phyloP scores from a whole-genome alignment of 192 early-diverging fungal species.

The Spinellus fusiger region DNA sequence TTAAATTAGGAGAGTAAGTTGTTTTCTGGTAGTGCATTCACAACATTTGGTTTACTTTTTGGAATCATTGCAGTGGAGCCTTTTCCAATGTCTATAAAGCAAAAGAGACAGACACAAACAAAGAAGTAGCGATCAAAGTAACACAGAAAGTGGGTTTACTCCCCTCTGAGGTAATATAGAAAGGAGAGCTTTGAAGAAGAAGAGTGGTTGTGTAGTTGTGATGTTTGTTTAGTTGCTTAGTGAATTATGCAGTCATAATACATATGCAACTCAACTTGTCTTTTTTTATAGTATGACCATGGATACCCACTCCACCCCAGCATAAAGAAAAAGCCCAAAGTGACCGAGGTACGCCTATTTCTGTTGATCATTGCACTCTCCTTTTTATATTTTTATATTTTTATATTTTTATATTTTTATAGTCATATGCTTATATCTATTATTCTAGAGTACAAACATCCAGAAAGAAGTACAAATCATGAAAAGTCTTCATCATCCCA shows the following conservation, averaged over 20 bases:
- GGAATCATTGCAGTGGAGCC: constrained; percentile 59
- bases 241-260: too few relatives aligned
- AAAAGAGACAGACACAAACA: constrained; percentile 48
- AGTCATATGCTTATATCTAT: not conserved
- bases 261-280: not conserved
- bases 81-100: constrained; percentile 84
- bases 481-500: constrained; percentile 66
- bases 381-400: not conserved
- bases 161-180: not conserved
- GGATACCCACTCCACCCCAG: constrained; percentile 10
- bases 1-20: constrained; percentile 68
- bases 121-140: constrained; percentile 80
- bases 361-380: not conserved
- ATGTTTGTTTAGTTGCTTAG: too few relatives aligned
- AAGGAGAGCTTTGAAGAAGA: not conserved
- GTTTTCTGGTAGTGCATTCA: not conserved
- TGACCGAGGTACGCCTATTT: constrained; percentile 9
- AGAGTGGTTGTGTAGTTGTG: too few relatives aligned
- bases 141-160: constrained; percentile 62
- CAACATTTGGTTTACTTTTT: not conserved
- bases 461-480: constrained; percentile 85
- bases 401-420: not conserved
- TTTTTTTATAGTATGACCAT: not conserved
- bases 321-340: constrained; percentile 13
- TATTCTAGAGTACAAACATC: constrained; percentile 50